Evolutionary conservation across 331 rosid genomes (phyloP).

Genomic region (Dryas integrifolia): DNA sequence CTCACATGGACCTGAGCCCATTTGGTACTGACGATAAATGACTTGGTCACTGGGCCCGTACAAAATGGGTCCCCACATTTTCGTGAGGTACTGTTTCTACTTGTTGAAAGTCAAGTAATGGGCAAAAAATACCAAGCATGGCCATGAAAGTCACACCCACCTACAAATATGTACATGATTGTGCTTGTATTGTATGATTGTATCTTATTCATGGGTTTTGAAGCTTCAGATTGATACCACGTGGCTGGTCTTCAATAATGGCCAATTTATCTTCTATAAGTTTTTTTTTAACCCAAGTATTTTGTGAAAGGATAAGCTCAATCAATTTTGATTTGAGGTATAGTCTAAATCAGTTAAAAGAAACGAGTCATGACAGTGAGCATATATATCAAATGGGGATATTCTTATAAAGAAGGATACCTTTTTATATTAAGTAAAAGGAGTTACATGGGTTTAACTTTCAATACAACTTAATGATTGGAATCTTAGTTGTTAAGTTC

Average conservation of each 20-base stretch:
- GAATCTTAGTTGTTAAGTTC: no score
- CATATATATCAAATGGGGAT: no score
- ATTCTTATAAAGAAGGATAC: no score
- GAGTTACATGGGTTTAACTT: no score
- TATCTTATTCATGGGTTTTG: not conserved
- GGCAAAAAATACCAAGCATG: not conserved
- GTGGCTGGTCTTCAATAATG: not conserved
- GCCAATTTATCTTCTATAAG: not conserved
- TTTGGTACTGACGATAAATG: not conserved
- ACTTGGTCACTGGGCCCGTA: conserved; percentile 13
- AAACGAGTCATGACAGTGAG: not conserved
- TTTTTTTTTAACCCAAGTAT: no score
- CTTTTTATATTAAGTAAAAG: no score
- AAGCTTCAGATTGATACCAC: not conserved
- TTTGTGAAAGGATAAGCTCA: not conserved
- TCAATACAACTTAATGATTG: no score
- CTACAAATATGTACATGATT: not conserved
- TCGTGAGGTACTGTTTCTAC: conserved; percentile 5
- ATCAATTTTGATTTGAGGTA: not conserved
- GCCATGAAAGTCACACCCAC: not conserved
- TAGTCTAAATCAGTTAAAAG: not conserved
- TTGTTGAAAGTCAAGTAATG: not conserved
- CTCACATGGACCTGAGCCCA: conserved; percentile 28
- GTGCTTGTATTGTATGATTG: not conserved
- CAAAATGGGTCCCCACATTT: conserved; percentile 23